A percentile compares a stretch with the other conserved stretches of the same genome.
phyloP scores from a whole-genome alignment of 176 grass and related monocot species.

The Saccharum spontaneum region DNA sequence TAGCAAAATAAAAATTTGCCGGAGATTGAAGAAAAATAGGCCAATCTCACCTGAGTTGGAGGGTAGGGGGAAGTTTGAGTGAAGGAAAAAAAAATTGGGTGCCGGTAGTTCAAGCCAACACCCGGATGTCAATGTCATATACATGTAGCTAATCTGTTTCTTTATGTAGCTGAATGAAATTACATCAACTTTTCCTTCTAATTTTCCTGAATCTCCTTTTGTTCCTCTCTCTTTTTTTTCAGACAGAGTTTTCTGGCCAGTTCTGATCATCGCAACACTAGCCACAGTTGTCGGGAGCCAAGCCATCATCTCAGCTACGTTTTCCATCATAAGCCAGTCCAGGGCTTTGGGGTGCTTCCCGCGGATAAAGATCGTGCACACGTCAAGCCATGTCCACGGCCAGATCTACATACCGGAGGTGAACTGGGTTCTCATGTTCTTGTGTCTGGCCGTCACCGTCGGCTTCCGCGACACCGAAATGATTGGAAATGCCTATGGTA shows the following conservation, averaged over 20 bases:
- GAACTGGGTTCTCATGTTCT: conserved; percentile 76
- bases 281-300: conserved; percentile 87
- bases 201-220: neutral
- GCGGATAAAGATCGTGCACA: conserved; percentile 78
- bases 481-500: conserved; percentile 92
- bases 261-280: conserved; percentile 75
- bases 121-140: neutral
- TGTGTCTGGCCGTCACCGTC: conserved; percentile 66
- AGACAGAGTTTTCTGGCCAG: conserved; percentile 80
- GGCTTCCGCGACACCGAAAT: conserved; percentile 75
- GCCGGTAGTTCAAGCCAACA: neutral
- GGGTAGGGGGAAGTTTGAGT: too few relatives aligned
- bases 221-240: conserved; percentile 6
- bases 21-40: too few relatives aligned
- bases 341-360: conserved; percentile 88
- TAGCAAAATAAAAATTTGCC: too few relatives aligned
- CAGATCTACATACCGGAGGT: conserved; percentile 96
- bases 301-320: conserved; percentile 87
- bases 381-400: conserved; percentile 72
- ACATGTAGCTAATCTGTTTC: neutral
- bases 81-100: neutral
- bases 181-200: neutral
- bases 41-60: too few relatives aligned
- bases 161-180: neutral
- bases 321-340: conserved; percentile 88